These are phyloP conservation scores for Glarea lozoyensis DNA, from an alignment of 495 filamentous ascomycete species.

Conservation along the genomic window DNA sequence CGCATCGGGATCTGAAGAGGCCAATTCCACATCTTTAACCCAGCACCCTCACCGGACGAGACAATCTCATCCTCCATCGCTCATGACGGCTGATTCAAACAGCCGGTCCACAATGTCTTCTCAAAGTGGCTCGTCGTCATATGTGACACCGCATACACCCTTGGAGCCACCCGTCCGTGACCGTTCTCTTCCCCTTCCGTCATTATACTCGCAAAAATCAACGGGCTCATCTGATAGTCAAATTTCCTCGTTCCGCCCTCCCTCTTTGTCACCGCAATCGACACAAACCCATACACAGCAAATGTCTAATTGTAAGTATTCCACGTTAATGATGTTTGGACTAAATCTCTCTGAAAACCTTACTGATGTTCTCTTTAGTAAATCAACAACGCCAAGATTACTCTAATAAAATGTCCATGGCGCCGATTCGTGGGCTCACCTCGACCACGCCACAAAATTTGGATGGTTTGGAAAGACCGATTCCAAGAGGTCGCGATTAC, in stretches of 20 bases:
- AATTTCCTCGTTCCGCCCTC: constrained; percentile 17
- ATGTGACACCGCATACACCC: constrained; percentile 16
- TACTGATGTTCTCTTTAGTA: constrained; percentile 1
- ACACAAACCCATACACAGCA: constrained; percentile 6
- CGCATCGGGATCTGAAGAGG: background rate
- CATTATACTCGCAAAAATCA: constrained; percentile 15
- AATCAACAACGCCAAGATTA: constrained; percentile 9
- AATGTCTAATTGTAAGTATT: constrained; percentile 16
- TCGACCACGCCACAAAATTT: background rate
- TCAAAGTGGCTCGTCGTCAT: constrained; percentile 14
- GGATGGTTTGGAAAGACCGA: background rate
- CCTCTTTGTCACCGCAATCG: constrained; percentile 21
- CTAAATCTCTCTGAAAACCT: background rate
- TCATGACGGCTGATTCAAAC: constrained; percentile 15
- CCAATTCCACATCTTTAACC: constrained; percentile 6
- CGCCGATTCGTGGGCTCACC: constrained; percentile 11
- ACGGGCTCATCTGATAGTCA: constrained; percentile 15
- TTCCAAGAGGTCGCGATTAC: constrained; percentile 6
- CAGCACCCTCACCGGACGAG: constrained; percentile 15
- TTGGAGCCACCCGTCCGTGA: constrained; percentile 20
- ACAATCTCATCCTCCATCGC: constrained; percentile 10
- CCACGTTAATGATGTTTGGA: background rate
- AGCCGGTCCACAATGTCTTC: constrained; percentile 14
- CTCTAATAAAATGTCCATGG: constrained; percentile 8
- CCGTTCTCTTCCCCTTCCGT: constrained; percentile 18